Conservation (phyloP, 257 asterid genomes). For the Solanum dulcamara region DNA sequence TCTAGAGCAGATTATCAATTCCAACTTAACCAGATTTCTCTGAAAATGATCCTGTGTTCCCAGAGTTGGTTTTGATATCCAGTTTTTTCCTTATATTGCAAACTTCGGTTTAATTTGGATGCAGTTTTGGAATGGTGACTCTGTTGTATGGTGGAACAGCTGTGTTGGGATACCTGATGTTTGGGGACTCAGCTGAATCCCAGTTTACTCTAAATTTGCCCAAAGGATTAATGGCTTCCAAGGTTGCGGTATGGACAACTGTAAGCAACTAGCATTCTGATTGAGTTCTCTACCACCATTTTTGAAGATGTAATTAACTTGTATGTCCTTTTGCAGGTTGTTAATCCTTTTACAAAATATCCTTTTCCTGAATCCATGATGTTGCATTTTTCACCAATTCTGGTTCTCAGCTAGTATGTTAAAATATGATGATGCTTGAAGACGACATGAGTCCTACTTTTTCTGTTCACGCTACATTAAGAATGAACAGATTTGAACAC, state of each 20-base stretch:
- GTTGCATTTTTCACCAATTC: not conserved
- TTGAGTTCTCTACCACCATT: not conserved
- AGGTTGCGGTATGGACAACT: slow-evolving; percentile 96
- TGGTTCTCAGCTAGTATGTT: not conserved
- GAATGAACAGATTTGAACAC: not conserved
- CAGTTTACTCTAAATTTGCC: slow-evolving; percentile 98
- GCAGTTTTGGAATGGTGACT: slow-evolving; percentile 82
- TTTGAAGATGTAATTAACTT: slow-evolving; percentile 6
- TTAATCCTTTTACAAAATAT: slow-evolving; percentile 96
- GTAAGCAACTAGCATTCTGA: slow-evolving; percentile 24
- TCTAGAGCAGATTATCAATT: not conserved
- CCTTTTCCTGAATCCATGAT: slow-evolving; percentile 31
- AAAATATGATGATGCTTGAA: not conserved
- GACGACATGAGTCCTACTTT: not conserved
- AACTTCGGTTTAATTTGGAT: not conserved
- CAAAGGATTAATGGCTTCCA: slow-evolving; percentile 54
- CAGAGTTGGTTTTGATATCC: not conserved
- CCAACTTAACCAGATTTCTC: not conserved
- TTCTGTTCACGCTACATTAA: not conserved
- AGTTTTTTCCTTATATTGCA: not conserved
- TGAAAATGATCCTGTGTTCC: not conserved
- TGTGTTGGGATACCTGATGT: slow-evolving; percentile 75
- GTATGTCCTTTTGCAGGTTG: slow-evolving; percentile 51
- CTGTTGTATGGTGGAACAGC: slow-evolving; percentile 74
- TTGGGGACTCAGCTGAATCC: slow-evolving; percentile 66